Percentiles rank a stretch among this genome's conserved stretches.
phyloP scores from a whole-genome alignment of 2,329 filamentous ascomycete genomes.

The Venturia asperata region DNA sequence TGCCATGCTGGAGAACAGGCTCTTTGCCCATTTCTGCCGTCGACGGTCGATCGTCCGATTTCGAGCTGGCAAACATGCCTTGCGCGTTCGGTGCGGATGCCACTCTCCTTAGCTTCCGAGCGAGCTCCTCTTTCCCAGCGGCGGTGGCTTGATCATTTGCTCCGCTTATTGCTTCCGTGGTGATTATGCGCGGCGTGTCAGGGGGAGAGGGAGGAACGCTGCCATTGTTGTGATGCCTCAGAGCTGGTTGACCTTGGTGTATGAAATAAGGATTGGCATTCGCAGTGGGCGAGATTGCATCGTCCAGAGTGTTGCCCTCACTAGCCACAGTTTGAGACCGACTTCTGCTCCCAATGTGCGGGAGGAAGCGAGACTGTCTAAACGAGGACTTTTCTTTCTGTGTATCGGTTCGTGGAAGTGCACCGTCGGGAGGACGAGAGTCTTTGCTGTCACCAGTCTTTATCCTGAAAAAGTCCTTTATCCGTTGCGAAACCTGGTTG shows the following conservation, averaged over 20 bases:
- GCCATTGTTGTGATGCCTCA: conserved; percentile 90
- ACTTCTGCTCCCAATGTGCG: conserved; percentile 69
- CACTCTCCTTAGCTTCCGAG: conserved; percentile 84
- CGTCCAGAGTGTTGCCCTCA: conserved; percentile 85
- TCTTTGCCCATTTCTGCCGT: conserved; percentile 85
- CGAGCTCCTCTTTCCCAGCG: conserved; percentile 86
- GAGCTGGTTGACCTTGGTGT: conserved; percentile 86
- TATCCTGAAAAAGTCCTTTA: conserved; percentile 65
- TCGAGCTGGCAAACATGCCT: conserved; percentile 64
- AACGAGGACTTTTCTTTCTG: conserved; percentile 54
- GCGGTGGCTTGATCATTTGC: conserved; percentile 59
- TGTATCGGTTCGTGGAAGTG: not conserved
- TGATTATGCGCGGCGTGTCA: conserved; percentile 67
- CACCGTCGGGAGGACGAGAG: conserved; percentile 6
- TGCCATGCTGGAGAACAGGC: conserved; percentile 55
- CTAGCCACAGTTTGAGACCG: conserved; percentile 86
- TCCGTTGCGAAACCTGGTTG: conserved; percentile 53
- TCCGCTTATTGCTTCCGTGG: conserved; percentile 56
- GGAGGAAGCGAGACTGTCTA: conserved; percentile 83
- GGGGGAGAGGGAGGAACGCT: conserved; percentile 89
- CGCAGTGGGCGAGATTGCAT: conserved; percentile 82
- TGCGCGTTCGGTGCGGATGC: conserved; percentile 96
- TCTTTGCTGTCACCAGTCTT: conserved; percentile 38
- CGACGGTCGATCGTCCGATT: conserved; percentile 60
- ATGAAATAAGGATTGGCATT: conserved; percentile 96